Conservation (phyloP, 2,329 filamentous ascomycete genomes). For the Passalora sequoiae region DNA sequence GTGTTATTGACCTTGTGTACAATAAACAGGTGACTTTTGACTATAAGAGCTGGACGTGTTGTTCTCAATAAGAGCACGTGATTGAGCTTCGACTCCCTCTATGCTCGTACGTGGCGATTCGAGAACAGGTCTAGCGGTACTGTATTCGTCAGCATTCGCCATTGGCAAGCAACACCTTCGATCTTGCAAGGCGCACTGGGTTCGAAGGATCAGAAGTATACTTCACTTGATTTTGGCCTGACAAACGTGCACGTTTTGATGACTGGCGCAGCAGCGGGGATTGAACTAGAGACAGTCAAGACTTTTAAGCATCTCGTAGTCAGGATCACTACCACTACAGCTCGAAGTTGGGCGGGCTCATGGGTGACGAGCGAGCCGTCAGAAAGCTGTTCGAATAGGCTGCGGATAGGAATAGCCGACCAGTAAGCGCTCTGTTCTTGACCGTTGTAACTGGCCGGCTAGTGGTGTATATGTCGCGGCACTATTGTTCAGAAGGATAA, state of each 20-base stretch:
- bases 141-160: too few relatives aligned
- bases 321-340: constrained; percentile 40
- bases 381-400: constrained; percentile 29
- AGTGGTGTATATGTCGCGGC: too few relatives aligned
- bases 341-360: constrained; percentile 33
- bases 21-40: not conserved
- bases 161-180: too few relatives aligned
- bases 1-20: constrained; percentile 4
- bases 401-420: constrained; percentile 31
- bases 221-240: constrained; percentile 31
- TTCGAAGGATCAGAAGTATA: too few relatives aligned
- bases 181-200: too few relatives aligned
- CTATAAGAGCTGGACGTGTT: not conserved
- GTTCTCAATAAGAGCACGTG: not conserved
- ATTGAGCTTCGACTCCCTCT: too few relatives aligned
- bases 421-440: constrained; percentile 38
- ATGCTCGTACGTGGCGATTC: too few relatives aligned
- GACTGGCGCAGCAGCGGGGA: constrained; percentile 31
- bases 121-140: too few relatives aligned
- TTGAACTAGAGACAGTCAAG: constrained; percentile 35
- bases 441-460: not conserved
- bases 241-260: constrained; percentile 32
- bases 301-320: constrained; percentile 34
- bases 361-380: constrained; percentile 33
- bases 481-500: too few relatives aligned